Percentiles rank a stretch among this genome's conserved stretches.
Conservation (phyloP, 257 asterid genomes). For the Osmanthus fragrans region DNA sequence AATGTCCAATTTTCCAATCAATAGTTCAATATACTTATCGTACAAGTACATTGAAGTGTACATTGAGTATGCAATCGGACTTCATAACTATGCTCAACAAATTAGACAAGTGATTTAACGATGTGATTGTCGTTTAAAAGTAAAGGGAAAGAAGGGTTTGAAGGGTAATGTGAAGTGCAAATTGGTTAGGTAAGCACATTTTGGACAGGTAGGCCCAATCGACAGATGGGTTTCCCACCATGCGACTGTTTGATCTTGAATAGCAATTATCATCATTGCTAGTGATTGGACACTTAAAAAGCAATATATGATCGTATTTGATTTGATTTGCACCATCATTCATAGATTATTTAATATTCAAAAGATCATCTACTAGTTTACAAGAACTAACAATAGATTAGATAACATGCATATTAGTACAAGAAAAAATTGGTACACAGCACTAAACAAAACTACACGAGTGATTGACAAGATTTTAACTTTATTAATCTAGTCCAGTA, state of each 20-base stretch:
- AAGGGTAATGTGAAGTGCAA: constrained; percentile 26
- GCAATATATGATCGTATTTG: constrained; percentile 26
- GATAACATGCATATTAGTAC: too few relatives aligned
- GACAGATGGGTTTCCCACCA: constrained; percentile 54
- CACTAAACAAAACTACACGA: too few relatives aligned
- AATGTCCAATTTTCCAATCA: too few relatives aligned
- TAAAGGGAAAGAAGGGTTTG: not conserved
- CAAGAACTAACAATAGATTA: not conserved
- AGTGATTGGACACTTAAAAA: constrained; percentile 34
- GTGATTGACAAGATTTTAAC: not conserved
- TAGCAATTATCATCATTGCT: constrained; percentile 40
- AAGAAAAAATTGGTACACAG: not conserved
- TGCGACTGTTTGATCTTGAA: constrained; percentile 28
- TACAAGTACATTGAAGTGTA: too few relatives aligned
- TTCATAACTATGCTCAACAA: too few relatives aligned
- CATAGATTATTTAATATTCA: constrained; percentile 28
- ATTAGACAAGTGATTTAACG: not conserved
- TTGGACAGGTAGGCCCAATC: constrained; percentile 49
- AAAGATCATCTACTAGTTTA: constrained; percentile 8
- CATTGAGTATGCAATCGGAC: too few relatives aligned
- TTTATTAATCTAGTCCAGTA: not conserved
- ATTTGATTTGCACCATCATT: constrained; percentile 44
- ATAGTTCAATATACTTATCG: too few relatives aligned
- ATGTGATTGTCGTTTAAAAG: not conserved
- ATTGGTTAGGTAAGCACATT: constrained; percentile 23